Evolutionary conservation across 2,329 filamentous ascomycete species (phyloP).

Genomic region (Pleurostoma richardsiae): DNA sequence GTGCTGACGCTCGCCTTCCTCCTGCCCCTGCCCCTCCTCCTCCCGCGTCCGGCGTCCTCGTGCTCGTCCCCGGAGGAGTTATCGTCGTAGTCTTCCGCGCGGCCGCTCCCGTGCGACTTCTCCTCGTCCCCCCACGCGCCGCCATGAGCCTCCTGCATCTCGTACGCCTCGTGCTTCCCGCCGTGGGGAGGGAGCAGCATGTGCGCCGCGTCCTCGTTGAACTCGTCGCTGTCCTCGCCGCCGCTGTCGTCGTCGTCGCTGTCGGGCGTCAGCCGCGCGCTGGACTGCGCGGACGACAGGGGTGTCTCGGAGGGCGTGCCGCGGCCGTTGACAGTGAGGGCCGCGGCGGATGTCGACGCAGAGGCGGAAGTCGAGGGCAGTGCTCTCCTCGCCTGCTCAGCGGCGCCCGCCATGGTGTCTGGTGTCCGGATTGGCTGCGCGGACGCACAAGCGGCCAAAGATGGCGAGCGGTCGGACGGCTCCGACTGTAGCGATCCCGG

Average conservation of each 20-base stretch:
- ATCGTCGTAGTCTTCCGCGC: neutral
- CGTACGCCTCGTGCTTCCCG: conserved; percentile 11
- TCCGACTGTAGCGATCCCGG: no score
- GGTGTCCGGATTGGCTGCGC: no score
- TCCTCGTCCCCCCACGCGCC: conserved; percentile 6
- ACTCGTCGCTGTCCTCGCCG: conserved; percentile 2
- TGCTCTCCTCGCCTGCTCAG: no score
- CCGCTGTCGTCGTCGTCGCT: conserved; percentile 11
- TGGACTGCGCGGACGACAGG: conserved; percentile 6
- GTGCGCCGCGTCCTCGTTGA: neutral
- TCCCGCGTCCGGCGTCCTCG: conserved; percentile 12
- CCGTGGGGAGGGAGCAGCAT: conserved; percentile 1
- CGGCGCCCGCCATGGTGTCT: no score
- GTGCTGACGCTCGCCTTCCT: conserved; percentile 20
- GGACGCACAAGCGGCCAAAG: no score
- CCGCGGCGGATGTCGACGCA: no score
- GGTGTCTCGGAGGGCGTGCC: neutral
- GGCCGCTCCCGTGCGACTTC: conserved; percentile 2
- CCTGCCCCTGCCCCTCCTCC: conserved; percentile 15
- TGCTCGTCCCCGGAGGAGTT: neutral
- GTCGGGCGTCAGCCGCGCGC: conserved; percentile 13
- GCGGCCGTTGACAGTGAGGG: no score
- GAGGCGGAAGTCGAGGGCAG: no score
- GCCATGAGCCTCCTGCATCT: conserved; percentile 9
- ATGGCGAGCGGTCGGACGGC: no score